These are phyloP conservation scores for Suillus tomentosus DNA, from an alignment of 768 basidiomycete genomes.

Conservation along the genomic window DNA sequence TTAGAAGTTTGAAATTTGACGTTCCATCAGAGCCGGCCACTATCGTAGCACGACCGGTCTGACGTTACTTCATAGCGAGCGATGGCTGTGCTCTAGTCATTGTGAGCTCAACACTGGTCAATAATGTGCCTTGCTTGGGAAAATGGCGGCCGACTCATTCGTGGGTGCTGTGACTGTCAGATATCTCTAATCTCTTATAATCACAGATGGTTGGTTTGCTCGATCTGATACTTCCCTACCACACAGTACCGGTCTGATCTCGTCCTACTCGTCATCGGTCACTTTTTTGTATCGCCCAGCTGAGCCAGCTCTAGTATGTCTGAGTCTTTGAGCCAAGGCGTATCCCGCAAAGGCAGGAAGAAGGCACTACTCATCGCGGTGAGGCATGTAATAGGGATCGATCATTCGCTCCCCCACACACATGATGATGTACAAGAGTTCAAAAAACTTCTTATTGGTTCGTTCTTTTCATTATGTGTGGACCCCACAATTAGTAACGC, in stretches of 20 bases:
- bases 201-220: neutral
- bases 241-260: neutral
- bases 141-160: too few species aligned
- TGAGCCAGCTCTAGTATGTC: neutral
- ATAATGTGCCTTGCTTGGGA: neutral
- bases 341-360: slow-evolving; percentile 9
- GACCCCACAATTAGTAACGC: slow-evolving; percentile 5
- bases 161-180: neutral
- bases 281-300: neutral
- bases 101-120: too few species aligned
- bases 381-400: slow-evolving; percentile 13
- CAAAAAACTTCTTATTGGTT: slow-evolving; percentile 22
- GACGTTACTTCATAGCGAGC: too few species aligned
- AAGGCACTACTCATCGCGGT: slow-evolving; percentile 26
- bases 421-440: slow-evolving; percentile 24
- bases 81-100: too few species aligned
- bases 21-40: too few species aligned
- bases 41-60: too few species aligned
- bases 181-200: neutral
- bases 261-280: neutral
- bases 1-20: too few species aligned
- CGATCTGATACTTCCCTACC: neutral
- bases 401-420: slow-evolving; percentile 17
- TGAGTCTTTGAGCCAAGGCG: neutral
- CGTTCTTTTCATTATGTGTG: neutral